phyloP scores from a whole-genome alignment of 108 stramenopile species.

The Hondaea fermentalgiana region DNA sequence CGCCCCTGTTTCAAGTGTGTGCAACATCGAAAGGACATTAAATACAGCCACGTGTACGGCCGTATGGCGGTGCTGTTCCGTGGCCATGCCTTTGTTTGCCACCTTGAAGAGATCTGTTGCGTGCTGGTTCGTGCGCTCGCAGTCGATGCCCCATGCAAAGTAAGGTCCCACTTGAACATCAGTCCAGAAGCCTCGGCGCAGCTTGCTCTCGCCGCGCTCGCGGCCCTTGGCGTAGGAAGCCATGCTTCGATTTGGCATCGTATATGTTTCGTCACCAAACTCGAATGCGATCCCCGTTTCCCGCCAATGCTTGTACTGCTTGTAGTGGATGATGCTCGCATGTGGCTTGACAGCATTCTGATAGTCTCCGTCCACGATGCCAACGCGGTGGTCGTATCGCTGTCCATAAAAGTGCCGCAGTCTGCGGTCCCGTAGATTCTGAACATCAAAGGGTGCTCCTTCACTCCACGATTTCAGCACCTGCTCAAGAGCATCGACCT shows the following conservation, averaged over 20 bases:
- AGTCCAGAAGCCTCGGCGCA: slow-evolving; percentile 54
- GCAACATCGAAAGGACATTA: slow-evolving; percentile 47
- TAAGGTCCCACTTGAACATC: slow-evolving; percentile 58
- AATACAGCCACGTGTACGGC: slow-evolving; percentile 56
- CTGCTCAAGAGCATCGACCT: background rate
- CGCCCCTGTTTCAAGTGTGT: slow-evolving; percentile 41
- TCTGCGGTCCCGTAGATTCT: slow-evolving; percentile 34
- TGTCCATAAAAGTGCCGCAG: slow-evolving; percentile 46
- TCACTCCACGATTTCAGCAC: slow-evolving; percentile 20
- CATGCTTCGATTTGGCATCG: slow-evolving; percentile 50
- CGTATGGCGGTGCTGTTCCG: slow-evolving; percentile 62
- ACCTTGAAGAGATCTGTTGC: slow-evolving; percentile 53
- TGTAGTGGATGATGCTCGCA: slow-evolving; percentile 57
- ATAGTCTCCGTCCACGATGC: slow-evolving; percentile 58
- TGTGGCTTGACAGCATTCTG: slow-evolving; percentile 39
- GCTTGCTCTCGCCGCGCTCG: slow-evolving; percentile 40
- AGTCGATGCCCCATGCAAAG: slow-evolving; percentile 44
- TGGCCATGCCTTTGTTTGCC: slow-evolving; percentile 52
- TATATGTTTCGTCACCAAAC: slow-evolving; percentile 58
- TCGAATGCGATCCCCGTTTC: slow-evolving; percentile 59
- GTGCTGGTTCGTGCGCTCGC: slow-evolving; percentile 38
- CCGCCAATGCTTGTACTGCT: slow-evolving; percentile 59
- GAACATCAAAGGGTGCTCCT: slow-evolving; percentile 25
- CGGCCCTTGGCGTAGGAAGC: slow-evolving; percentile 30
- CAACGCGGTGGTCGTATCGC: slow-evolving; percentile 50